Evolutionary conservation across 352 stramenopile species (phyloP), one percentile per base, ranked within the genome.

Genomic region (Phytopythium delawarense): DNA sequence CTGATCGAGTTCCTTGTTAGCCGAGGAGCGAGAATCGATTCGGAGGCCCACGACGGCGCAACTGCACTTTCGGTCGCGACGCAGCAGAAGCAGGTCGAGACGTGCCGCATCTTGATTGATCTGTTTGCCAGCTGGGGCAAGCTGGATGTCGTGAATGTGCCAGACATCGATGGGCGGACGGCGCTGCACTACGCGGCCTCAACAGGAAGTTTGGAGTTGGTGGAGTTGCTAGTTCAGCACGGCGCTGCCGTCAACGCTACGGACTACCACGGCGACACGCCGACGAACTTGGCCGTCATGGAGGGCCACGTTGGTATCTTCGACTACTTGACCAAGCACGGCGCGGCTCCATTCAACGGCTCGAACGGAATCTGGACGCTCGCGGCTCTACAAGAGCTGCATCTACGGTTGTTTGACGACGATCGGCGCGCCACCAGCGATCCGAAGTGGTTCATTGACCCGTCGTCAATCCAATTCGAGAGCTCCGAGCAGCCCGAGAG

Each of bases 191-290:
- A 16, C 20, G 45, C 45, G 20, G 45, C 45, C n/a, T 30, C 12
- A 16, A 15, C 11, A 51, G 21, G 18, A 37, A 37, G 9, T 9
- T 9, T 30, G 21, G n/a, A 51, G 45, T 15, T 28, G 45, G 45
- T 51, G 18, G 13, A 23, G 8, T 20, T 51, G 45, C n/a, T 51
- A 15, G 9, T 51, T 34, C 25, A 55, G 39, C 28, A 52, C n/a
- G 57, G 35, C 28, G 7, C 9, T 46, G 20, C n/a, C 28, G 65
- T 63, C 21, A 55, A 66, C 45, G 60, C 68, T 34, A 57, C 13
- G 3, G 39, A 45, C 39, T 45, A n/a, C 16, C 11, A 45, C 39
- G 39, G 16, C 39, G 13, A 15, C 39, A 45, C 39, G 4, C 39
- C 39, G 13, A 15, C 16, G 11, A n/a, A 45, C 39, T 45, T 45